Evolutionary conservation across 2,329 filamentous ascomycete species (phyloP).

Genomic region (Sclerotinia subarctica): DNA sequence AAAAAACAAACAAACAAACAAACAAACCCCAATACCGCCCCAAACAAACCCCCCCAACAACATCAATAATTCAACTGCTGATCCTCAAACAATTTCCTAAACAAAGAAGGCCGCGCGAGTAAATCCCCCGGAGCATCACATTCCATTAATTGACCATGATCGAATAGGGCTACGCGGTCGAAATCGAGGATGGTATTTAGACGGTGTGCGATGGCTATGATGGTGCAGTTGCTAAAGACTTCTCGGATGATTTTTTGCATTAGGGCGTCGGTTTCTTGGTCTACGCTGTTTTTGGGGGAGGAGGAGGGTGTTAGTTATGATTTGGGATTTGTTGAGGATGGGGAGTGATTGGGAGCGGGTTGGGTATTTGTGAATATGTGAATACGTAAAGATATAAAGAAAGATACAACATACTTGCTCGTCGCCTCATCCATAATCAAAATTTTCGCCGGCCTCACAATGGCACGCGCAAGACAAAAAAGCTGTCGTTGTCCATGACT

Average conservation of each 20-base stretch:
- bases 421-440: not conserved
- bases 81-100: constrained; percentile 23
- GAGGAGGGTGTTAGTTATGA: constrained; percentile 28
- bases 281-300: constrained; percentile 47
- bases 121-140: not conserved
- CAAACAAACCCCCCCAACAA: too few relatives aligned
- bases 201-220: constrained; percentile 44
- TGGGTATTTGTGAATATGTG: too few relatives aligned
- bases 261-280: constrained; percentile 52
- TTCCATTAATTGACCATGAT: not conserved
- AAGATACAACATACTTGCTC: not conserved
- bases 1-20: too few relatives aligned
- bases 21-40: too few relatives aligned
- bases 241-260: constrained; percentile 54
- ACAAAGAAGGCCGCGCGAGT: constrained; percentile 37
- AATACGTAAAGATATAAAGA: too few relatives aligned
- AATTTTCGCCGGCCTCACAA: not conserved
- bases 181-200: constrained; percentile 48
- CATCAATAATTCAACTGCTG: too few relatives aligned
- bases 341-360: too few relatives aligned
- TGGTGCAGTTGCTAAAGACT: constrained; percentile 52
- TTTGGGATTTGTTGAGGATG: too few relatives aligned
- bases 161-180: constrained; percentile 14
- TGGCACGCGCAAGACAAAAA: not conserved
- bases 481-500: not conserved